Evolutionary conservation across 2,329 filamentous ascomycete species (phyloP).

Genomic region (Botrytis fragariae): DNA sequence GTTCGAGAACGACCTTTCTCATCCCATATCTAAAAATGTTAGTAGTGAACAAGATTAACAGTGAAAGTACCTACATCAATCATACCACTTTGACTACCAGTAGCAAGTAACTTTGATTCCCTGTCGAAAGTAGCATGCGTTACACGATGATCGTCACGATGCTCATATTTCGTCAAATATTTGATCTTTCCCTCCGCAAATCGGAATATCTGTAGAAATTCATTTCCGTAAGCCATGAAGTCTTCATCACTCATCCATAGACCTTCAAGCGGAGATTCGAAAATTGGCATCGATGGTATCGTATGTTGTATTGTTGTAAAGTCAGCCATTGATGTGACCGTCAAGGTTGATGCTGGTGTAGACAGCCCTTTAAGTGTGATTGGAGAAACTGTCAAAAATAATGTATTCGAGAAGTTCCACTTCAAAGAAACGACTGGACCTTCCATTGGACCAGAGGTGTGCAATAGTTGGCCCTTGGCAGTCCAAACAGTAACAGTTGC

Average conservation of each 20-base stretch:
- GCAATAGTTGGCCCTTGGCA: constrained; percentile 50
- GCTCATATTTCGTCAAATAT: constrained; percentile 50
- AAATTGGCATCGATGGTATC: constrained; percentile 51
- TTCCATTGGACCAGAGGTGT: constrained; percentile 56
- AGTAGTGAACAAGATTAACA: constrained; percentile 36
- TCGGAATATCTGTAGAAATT: constrained; percentile 50
- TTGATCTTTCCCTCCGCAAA: constrained; percentile 49
- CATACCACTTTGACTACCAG: constrained; percentile 57
- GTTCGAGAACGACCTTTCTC: constrained; percentile 52
- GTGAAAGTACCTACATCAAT: constrained; percentile 52
- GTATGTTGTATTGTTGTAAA: constrained; percentile 43
- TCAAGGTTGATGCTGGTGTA: constrained; percentile 51
- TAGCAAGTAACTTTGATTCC: constrained; percentile 53
- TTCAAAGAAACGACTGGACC: constrained; percentile 60
- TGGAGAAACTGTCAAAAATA: constrained; percentile 57
- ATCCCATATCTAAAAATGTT: constrained; percentile 35
- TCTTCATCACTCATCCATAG: constrained; percentile 58
- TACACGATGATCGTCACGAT: constrained; percentile 53
- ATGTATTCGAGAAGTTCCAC: constrained; percentile 56
- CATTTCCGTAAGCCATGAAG: constrained; percentile 59
- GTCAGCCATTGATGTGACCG: constrained; percentile 45
- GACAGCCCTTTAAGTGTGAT: constrained; percentile 45
- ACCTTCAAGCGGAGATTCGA: constrained; percentile 53
- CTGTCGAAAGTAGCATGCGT: constrained; percentile 56
- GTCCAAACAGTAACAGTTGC: constrained; percentile 56